Base-by-base conservation (phyloP, 768 basidiomycete species). In the Gyrodon lividus region DNA sequence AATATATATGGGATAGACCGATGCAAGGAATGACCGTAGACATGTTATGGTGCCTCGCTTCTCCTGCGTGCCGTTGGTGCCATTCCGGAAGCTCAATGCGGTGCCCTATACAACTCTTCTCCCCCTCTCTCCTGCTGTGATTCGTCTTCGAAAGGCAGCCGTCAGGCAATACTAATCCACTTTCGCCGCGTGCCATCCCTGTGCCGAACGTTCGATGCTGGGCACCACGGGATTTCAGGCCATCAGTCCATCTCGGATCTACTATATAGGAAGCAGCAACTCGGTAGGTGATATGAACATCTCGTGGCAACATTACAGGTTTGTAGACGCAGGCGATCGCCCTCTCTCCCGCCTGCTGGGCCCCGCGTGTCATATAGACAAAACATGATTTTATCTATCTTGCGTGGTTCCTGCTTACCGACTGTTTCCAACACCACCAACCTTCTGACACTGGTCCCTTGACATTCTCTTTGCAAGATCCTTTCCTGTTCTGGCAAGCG, bases 11-110 rank as follows among this genome's bases (percentile, higher is more conserved):
- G 54, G 19, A 41, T 20, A 52, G 46, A 52, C 42, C 52, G 49
- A 48, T 48, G 51, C 40, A 38, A 30, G 28, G 43, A 24, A 19
- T n/a, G n/a, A 31, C 39, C 43, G 12, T 12, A 43, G 43, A 61
- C 54, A 46, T 57, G 63, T 50, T 54, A 51, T 52, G 46, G 28
- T 46, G 57, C 63, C 66, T 68, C 66, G 51, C 51, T 59, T 59
- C 51, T 59, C 43, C 67, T 68, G 66, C 64, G 35, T 68, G 66
- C 64, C 52, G 48, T 19, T 46, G 51, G 54, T 51, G 40, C 51
- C 59, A 57, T 57, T 50, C 44, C 39, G 47, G 48, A 52, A 30
- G 46, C 31, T 49, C 35, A 43, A 58, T 55, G 65, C 61, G 43
- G 57, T 68, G 51, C 55, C 46, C 44, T 49, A 44, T 35, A 46